Conservation (phyloP, 2,329 filamentous ascomycete species). For the Nigrospora oryzae region DNA sequence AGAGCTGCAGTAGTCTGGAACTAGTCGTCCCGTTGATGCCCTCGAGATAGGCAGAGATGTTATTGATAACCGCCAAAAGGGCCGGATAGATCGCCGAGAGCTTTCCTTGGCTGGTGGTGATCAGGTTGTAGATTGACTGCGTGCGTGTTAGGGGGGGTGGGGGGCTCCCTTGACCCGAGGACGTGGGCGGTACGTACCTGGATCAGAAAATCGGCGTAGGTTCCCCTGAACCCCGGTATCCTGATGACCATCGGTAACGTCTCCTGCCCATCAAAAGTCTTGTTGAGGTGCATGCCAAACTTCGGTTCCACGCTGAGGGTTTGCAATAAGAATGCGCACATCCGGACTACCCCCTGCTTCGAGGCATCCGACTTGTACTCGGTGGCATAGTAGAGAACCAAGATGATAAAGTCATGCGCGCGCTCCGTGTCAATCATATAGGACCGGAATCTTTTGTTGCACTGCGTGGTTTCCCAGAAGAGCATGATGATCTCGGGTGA, state of each 20-base stretch:
- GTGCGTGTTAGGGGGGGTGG: slow-evolving; percentile 15
- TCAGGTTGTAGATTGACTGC: slow-evolving; percentile 83
- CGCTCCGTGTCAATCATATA: slow-evolving; percentile 96
- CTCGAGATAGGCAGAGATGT: slow-evolving; percentile 78
- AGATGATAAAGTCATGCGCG: slow-evolving; percentile 84
- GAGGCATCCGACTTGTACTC: slow-evolving; percentile 79
- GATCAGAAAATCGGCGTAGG: slow-evolving; percentile 89
- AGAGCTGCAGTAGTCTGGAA: slow-evolving; percentile 78
- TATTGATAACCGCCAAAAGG: slow-evolving; percentile 85
- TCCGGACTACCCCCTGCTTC: slow-evolving; percentile 86
- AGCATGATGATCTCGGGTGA: slow-evolving; percentile 94
- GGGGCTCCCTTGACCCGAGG: background rate
- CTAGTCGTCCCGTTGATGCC: slow-evolving; percentile 67
- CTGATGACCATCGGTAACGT: slow-evolving; percentile 75
- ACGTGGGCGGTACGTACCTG: slow-evolving; percentile 50
- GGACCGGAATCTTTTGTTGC: slow-evolving; percentile 92
- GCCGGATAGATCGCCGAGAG: slow-evolving; percentile 89
- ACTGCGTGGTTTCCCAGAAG: slow-evolving; percentile 95
- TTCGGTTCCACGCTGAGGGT: slow-evolving; percentile 88
- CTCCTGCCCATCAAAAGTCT: slow-evolving; percentile 80
- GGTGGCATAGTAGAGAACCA: slow-evolving; percentile 86
- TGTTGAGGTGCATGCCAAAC: slow-evolving; percentile 86
- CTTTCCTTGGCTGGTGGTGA: slow-evolving; percentile 84
- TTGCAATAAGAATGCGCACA: slow-evolving; percentile 96
- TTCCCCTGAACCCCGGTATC: slow-evolving; percentile 76